Conservation (phyloP, 2,329 filamentous ascomycete genomes). For the Colletotrichum karsti region DNA sequence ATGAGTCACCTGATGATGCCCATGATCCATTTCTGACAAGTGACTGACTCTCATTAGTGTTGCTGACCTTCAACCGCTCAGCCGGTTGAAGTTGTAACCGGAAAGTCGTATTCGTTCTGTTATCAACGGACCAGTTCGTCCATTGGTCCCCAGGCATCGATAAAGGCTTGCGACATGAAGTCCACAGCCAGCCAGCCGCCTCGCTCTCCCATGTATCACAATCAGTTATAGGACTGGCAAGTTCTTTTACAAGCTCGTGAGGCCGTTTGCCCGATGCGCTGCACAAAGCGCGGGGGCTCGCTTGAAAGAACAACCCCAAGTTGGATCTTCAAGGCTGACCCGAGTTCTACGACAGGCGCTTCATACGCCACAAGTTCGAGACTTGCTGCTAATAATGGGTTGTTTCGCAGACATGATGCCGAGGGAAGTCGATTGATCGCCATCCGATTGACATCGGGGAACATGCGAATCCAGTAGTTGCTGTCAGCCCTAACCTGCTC, state of each 20-base stretch:
- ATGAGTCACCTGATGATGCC: constrained; percentile 2
- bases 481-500: constrained; percentile 23
- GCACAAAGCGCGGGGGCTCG: too few relatives aligned
- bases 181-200: too few relatives aligned
- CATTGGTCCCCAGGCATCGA: neutral
- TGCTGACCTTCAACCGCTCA: neutral
- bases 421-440: constrained; percentile 14
- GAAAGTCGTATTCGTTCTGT: neutral
- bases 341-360: neutral
- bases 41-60: neutral
- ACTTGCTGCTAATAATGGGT: neutral
- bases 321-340: neutral
- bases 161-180: too few relatives aligned
- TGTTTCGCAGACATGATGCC: neutral
- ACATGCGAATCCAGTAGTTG: neutral
- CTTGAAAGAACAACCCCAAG: too few relatives aligned
- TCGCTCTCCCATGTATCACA: too few relatives aligned
- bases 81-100: neutral
- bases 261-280: too few relatives aligned
- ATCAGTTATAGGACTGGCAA: too few relatives aligned
- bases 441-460: constrained; percentile 10
- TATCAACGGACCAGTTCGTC: neutral
- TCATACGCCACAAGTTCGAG: neutral
- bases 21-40: neutral
- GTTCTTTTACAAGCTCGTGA: too few relatives aligned